A percentile compares a stretch with the other conserved stretches of the same genome.
These are phyloP conservation scores for Pulveroboletus sp. DNA, from an alignment of 1,284 basidiomycete genomes.

Conservation along the genomic window DNA sequence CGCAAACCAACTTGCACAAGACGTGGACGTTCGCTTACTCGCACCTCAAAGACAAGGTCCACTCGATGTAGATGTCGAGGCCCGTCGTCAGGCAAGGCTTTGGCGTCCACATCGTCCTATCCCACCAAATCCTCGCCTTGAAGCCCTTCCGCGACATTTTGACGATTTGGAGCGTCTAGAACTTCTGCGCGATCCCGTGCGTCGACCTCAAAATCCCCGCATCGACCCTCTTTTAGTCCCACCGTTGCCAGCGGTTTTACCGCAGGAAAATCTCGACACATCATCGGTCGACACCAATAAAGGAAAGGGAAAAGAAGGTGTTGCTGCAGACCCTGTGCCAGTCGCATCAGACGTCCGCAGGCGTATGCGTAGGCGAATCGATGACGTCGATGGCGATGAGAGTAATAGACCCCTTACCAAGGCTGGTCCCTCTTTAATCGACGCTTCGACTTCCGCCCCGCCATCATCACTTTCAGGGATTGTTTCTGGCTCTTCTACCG, in stretches of 20 bases:
- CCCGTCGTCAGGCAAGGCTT: slow-evolving; percentile 26
- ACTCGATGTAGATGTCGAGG: slow-evolving; percentile 26
- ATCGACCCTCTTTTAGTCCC: slow-evolving; percentile 14
- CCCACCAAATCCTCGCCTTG: slow-evolving; percentile 24
- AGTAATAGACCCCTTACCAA: slow-evolving; percentile 3
- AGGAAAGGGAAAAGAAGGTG: slow-evolving; percentile 29
- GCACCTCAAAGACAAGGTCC: slow-evolving; percentile 20
- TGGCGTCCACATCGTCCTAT: slow-evolving; percentile 30
- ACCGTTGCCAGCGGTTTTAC: slow-evolving; percentile 5
- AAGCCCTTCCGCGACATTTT: slow-evolving; percentile 21
- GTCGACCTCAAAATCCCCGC: slow-evolving; percentile 17
- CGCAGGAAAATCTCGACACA: background rate
- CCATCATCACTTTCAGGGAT: slow-evolving; percentile 1
- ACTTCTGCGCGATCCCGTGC: slow-evolving; percentile 19
- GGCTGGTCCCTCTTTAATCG: slow-evolving; percentile 8
- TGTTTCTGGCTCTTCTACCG: slow-evolving; percentile 11
- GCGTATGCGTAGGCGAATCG: slow-evolving; percentile 19
- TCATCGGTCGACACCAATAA: slow-evolving; percentile 15
- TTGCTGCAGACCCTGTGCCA: background rate
- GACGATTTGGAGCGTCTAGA: slow-evolving; percentile 21
- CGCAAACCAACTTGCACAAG: slow-evolving; percentile 17
- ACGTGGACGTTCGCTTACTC: slow-evolving; percentile 26
- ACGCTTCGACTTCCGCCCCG: background rate
- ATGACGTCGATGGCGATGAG: slow-evolving; percentile 11
- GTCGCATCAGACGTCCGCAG: slow-evolving; percentile 11